Conservation (phyloP, 2,329 filamentous ascomycete species). For the Colletotrichum chrysophilum region DNA sequence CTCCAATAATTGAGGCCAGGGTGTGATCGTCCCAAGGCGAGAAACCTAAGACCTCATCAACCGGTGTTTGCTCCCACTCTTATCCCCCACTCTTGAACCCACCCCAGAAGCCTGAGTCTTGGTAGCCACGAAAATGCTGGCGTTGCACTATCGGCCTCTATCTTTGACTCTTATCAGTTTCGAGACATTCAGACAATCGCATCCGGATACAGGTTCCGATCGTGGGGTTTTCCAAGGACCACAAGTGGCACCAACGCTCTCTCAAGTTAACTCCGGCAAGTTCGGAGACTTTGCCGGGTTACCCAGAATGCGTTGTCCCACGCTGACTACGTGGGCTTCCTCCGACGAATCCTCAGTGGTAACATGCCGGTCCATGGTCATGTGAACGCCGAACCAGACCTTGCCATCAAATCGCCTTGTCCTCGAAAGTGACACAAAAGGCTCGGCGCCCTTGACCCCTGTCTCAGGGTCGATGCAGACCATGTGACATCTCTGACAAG, state of each 20-base stretch:
- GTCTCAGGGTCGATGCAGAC: neutral
- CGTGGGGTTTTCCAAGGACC: neutral
- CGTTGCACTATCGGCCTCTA: neutral
- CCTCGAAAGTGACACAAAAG: neutral
- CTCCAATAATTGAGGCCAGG: neutral
- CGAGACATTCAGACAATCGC: neutral
- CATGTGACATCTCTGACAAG: neutral
- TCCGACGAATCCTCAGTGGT: fast-evolving
- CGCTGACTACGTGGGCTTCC: neutral
- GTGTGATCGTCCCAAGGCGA: neutral
- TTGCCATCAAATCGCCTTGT: neutral
- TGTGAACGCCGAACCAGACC: neutral
- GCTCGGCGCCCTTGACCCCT: neutral
- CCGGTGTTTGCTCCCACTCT: neutral
- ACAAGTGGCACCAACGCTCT: neutral
- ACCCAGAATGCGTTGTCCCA: neutral
- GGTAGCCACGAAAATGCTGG: neutral
- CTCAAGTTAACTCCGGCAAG: neutral
- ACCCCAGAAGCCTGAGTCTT: neutral
- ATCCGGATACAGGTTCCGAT: neutral
- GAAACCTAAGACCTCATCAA: no score
- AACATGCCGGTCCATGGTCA: neutral
- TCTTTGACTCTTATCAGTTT: neutral
- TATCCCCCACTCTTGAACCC: neutral
- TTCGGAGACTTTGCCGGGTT: neutral